These are phyloP conservation scores for Inga laurina DNA, from an alignment of 306 rosid genomes.

Conservation along the genomic window DNA sequence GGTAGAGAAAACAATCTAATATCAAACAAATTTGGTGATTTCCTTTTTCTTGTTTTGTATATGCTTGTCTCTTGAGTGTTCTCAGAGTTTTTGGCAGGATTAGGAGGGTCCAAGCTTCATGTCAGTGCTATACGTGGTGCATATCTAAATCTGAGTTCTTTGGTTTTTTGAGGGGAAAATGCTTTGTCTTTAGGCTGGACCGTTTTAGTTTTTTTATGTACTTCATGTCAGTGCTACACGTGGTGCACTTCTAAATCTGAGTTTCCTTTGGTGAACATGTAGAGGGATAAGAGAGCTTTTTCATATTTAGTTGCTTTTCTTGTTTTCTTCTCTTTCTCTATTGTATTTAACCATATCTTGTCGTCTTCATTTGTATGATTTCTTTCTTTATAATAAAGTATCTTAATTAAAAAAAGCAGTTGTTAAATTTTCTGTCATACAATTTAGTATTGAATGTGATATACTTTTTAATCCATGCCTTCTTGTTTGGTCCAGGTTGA, in stretches of 20 bases:
- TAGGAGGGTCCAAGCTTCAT: background rate
- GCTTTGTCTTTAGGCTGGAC: background rate
- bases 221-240: too few species aligned
- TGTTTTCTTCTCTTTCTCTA: background rate
- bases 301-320: background rate
- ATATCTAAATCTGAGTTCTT: background rate
- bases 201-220: background rate
- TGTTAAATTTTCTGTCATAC: background rate
- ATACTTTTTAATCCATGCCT: slow-evolving; percentile 30
- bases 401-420: background rate
- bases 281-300: background rate
- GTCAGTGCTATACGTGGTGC: background rate
- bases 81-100: background rate
- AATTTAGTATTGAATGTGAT: slow-evolving; percentile 25
- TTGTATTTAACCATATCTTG: background rate
- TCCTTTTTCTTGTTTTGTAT: background rate
- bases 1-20: background rate
- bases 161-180: background rate
- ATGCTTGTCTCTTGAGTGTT: background rate
- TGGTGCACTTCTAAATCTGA: too few species aligned
- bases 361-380: background rate
- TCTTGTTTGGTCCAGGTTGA: slow-evolving; percentile 64
- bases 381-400: background rate
- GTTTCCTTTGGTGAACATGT: background rate
- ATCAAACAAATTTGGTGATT: background rate